phyloP scores from a whole-genome alignment of 495 filamentous ascomycete genomes.

The Podospora pseudoanserina region DNA sequence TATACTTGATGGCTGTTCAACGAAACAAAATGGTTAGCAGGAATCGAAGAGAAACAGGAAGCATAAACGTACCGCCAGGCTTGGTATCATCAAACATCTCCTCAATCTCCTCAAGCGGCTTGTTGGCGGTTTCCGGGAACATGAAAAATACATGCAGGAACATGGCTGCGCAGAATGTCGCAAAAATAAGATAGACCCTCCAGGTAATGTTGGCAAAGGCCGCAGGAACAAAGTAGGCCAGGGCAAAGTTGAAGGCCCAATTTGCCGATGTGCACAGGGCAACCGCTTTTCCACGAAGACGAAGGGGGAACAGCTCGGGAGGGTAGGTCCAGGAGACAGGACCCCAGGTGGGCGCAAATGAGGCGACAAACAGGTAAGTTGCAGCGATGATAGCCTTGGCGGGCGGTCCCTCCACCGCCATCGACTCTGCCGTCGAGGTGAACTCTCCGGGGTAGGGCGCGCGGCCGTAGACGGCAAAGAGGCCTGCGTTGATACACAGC shows the following conservation, averaged over 20 bases:
- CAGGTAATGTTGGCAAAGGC: slow-evolving; percentile 71
- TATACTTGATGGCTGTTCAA: slow-evolving; percentile 54
- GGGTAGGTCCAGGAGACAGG: slow-evolving; percentile 73
- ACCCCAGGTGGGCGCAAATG: slow-evolving; percentile 74
- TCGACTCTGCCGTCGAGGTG: slow-evolving; percentile 40
- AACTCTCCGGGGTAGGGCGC: slow-evolving; percentile 39
- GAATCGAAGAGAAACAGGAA: neutral
- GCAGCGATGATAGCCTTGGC: slow-evolving; percentile 72
- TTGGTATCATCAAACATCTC: slow-evolving; percentile 58
- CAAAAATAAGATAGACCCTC: slow-evolving; percentile 72
- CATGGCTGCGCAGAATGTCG: slow-evolving; percentile 69
- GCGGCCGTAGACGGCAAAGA: slow-evolving; percentile 52
- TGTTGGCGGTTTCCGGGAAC: slow-evolving; percentile 80
- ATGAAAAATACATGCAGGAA: slow-evolving; percentile 73
- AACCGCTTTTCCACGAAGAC: slow-evolving; percentile 69
- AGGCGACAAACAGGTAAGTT: slow-evolving; percentile 73
- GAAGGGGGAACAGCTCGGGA: slow-evolving; percentile 69
- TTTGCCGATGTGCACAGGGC: slow-evolving; percentile 68
- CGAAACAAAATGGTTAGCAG: neutral
- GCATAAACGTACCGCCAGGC: slow-evolving; percentile 23
- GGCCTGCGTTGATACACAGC: slow-evolving; percentile 65
- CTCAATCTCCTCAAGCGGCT: slow-evolving; percentile 74
- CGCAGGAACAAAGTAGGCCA: slow-evolving; percentile 73
- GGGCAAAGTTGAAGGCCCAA: slow-evolving; percentile 79
- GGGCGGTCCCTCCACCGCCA: slow-evolving; percentile 52